Evolutionary conservation across 1,284 basidiomycete species (phyloP).

Genomic region (Blastosporella zonata): DNA sequence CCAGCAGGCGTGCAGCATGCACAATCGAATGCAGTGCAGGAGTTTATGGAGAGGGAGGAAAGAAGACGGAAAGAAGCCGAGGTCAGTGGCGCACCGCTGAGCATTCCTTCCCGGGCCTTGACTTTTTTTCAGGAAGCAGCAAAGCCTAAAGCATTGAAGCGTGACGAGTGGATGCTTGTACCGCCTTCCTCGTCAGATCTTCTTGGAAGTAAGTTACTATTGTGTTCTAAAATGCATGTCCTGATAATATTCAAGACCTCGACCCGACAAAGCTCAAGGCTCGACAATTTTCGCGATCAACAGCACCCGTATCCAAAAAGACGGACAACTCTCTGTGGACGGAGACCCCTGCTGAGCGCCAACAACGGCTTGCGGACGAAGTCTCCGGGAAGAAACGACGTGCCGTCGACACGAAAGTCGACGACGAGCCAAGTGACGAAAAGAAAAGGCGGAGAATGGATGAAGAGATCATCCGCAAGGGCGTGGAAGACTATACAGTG

Average conservation of each 20-base stretch:
- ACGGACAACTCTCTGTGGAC: conserved; percentile 79
- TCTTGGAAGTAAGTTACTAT: conserved; percentile 58
- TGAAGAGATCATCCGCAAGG: conserved; percentile 55
- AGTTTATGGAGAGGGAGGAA: conserved; percentile 83
- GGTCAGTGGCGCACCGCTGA: conserved; percentile 32
- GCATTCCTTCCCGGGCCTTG: not conserved
- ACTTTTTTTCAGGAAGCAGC: conserved; percentile 53
- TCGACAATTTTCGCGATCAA: conserved; percentile 73
- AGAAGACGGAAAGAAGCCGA: conserved; percentile 63
- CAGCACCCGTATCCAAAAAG: conserved; percentile 40
- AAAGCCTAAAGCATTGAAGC: conserved; percentile 70
- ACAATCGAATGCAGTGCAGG: conserved; percentile 60
- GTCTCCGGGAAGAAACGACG: conserved; percentile 80
- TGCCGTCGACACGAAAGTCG: conserved; percentile 52
- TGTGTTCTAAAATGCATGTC: not conserved
- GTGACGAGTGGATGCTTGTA: conserved; percentile 95
- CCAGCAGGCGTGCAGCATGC: conserved; percentile 39
- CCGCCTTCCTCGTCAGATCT: conserved; percentile 80
- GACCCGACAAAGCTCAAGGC: conserved; percentile 47
- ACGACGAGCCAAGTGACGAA: conserved; percentile 38
- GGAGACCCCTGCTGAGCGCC: conserved; percentile 86
- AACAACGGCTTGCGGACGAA: conserved; percentile 83
- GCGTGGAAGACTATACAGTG: conserved; percentile 82
- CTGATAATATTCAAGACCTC: conserved; percentile 24
- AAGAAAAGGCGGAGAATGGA: conserved; percentile 60